phyloP scores from a whole-genome alignment of 1,139 yeast genomes.

The Kazachstania sp. region DNA sequence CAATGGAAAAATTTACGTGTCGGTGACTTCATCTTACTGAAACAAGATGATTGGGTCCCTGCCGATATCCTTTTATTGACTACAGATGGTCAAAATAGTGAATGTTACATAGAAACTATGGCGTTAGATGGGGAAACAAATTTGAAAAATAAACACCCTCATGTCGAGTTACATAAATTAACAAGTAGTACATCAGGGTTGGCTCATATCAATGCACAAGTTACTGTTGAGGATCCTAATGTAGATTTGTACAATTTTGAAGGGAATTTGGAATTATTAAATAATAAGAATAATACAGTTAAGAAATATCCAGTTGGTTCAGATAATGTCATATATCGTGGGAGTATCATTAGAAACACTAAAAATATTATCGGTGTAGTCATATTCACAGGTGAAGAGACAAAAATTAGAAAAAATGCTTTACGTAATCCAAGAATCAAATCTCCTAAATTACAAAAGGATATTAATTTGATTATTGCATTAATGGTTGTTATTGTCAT shows the following conservation, averaged over 20 bases:
- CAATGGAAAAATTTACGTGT: constrained; percentile 73
- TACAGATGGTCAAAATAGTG: constrained; percentile 57
- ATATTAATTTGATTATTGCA: constrained; percentile 72
- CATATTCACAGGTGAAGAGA: constrained; percentile 89
- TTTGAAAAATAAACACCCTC: constrained; percentile 65
- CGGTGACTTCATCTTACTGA: constrained; percentile 69
- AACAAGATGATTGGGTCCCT: constrained; percentile 86
- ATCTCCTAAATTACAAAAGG: constrained; percentile 81
- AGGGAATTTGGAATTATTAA: constrained; percentile 45
- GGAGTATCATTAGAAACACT: constrained; percentile 82
- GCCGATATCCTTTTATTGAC: constrained; percentile 74
- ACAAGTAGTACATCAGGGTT: constrained; percentile 46
- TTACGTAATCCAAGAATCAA: constrained; percentile 81
- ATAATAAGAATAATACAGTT: constrained; percentile 19
- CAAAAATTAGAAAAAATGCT: constrained; percentile 93
- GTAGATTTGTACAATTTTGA: constrained; percentile 85
- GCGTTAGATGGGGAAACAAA: constrained; percentile 97
- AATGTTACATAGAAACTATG: constrained; percentile 88
- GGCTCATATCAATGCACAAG: constrained; percentile 41
- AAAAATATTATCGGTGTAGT: constrained; percentile 66
- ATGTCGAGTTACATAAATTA: constrained; percentile 46
- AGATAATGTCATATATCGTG: constrained; percentile 79
- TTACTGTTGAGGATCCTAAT: constrained; percentile 85
- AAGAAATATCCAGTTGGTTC: constrained; percentile 56
- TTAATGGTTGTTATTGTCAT: constrained; percentile 84